Evolutionary conservation across 108 stramenopile genomes (phyloP).

Genomic region (Schizochytrium sp.): DNA sequence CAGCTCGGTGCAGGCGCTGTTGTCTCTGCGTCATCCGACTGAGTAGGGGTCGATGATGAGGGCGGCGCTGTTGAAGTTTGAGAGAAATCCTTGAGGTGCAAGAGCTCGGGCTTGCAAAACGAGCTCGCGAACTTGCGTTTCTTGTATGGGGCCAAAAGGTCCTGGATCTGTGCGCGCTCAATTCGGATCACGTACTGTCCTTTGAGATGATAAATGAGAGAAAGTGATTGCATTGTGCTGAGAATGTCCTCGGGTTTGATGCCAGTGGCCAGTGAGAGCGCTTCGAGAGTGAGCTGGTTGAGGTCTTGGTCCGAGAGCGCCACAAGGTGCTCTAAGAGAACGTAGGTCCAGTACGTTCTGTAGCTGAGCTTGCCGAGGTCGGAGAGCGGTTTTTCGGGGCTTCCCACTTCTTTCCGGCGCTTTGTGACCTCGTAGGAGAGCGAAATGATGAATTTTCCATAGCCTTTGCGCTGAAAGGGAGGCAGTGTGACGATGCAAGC

Average conservation of each 20-base stretch:
- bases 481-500: constrained; percentile 99
- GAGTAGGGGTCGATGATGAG: neutral
- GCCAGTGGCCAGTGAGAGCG: constrained; percentile 70
- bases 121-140: neutral
- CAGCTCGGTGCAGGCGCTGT: neutral
- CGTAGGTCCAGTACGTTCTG: constrained; percentile 75
- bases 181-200: constrained; percentile 79
- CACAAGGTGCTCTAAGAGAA: constrained; percentile 59
- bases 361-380: constrained; percentile 95
- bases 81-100: neutral
- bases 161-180: neutral
- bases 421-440: constrained; percentile 94
- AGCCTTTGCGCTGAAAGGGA: constrained; percentile 93
- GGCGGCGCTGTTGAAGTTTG: neutral
- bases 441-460: constrained; percentile 92
- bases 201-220: constrained; percentile 94
- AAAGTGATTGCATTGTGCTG: constrained; percentile 79
- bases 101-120: constrained; percentile 14
- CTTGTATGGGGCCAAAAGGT: neutral
- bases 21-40: neutral
- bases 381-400: constrained; percentile 97
- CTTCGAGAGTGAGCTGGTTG: constrained; percentile 64
- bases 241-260: constrained; percentile 96
- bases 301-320: constrained; percentile 25
- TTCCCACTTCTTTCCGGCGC: constrained; percentile 86